A percentile compares a stretch with the other conserved stretches of the same genome.
phyloP scores from a whole-genome alignment of 2,329 filamentous ascomycete genomes.

The Emydomyces testavorans region DNA sequence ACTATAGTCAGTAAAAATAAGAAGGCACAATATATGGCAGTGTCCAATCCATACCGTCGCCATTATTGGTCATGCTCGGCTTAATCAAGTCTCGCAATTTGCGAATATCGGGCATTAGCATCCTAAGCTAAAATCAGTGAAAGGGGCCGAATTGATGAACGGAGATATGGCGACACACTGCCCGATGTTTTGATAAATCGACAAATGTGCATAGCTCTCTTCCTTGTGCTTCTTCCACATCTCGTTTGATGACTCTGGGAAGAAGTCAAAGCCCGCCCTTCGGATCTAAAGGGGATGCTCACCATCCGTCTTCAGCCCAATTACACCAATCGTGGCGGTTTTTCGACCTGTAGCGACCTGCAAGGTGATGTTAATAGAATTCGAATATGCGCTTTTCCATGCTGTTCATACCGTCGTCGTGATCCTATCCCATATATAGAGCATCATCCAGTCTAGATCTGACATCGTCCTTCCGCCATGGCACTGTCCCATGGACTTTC shows the following conservation, averaged over 20 bases:
- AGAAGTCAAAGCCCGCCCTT: conserved; percentile 10
- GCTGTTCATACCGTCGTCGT: conserved; percentile 51
- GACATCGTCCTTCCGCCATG: conserved; percentile 60
- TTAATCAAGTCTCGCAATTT: conserved; percentile 52
- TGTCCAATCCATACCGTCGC: conserved; percentile 51
- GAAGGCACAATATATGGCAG: neutral
- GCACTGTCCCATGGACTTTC: conserved; percentile 66
- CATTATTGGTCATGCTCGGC: conserved; percentile 55
- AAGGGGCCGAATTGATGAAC: neutral
- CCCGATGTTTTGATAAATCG: conserved; percentile 51
- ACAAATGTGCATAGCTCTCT: conserved; percentile 69
- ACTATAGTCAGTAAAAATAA: neutral
- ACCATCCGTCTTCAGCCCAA: conserved; percentile 70
- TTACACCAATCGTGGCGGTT: conserved; percentile 61
- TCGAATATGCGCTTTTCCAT: neutral
- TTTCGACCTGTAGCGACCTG: conserved; percentile 57
- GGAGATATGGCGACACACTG: conserved; percentile 47
- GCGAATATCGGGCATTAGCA: conserved; percentile 58
- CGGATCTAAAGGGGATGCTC: conserved; percentile 14
- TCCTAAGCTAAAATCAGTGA: conserved; percentile 27
- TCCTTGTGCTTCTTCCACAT: conserved; percentile 44
- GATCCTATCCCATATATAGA: conserved; percentile 91
- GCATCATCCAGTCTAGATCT: conserved; percentile 80
- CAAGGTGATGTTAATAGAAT: neutral
- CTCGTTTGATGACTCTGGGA: conserved; percentile 52